Evolutionary conservation across 305 asterid species (phyloP), one percentile per base, ranked within the genome.

Genomic region (Ajuga reptans): DNA sequence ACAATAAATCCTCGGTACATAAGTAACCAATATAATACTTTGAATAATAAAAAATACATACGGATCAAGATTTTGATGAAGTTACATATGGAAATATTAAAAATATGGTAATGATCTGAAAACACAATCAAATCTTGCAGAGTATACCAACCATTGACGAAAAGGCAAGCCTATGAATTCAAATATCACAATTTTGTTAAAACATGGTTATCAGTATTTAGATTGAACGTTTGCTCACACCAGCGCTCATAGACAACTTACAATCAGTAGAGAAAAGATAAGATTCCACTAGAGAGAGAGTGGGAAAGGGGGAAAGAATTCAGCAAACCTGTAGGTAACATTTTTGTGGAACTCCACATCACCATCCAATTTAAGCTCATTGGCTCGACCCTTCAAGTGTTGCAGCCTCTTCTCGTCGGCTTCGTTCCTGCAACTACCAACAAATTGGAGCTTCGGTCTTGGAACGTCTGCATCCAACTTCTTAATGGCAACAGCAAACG

Each of bases 361-460:
- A 78, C 57, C 59, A 36, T 84, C 89, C 88, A 93, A 75, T 61
- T 84, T 78, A 76, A 93, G 84, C 80, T 85, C 82, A 34, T 70
- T 81, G 57, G 97, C 81, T 72, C 68, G 89, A 72, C 86, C 89
- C 80, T 79, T 85, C 75, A 90, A 78, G 80, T 78, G 73, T 75
- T 87, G 94, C 85, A 89, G 79, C 79, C 97, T 86, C 76, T 83
- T 85, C 73, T 86, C 95, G 55, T 93, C 98, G 15, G 96, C 94
- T 82, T 84, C 95, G 78, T 93, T 93, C 79, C 99, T 80, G 80
- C 99, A 93, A 77, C 97, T 86, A 63, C 96, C 97, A 53, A 93
- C 96, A 77, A 93, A 82, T 77, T 84, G 95, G 70, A 93, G 89
- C 77, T 78, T 89, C 10, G 97, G 95, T 66, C 85, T 84, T 33